phyloP scores from a whole-genome alignment of 176 grass and related monocot species.

The Oryza rufipogon region DNA sequence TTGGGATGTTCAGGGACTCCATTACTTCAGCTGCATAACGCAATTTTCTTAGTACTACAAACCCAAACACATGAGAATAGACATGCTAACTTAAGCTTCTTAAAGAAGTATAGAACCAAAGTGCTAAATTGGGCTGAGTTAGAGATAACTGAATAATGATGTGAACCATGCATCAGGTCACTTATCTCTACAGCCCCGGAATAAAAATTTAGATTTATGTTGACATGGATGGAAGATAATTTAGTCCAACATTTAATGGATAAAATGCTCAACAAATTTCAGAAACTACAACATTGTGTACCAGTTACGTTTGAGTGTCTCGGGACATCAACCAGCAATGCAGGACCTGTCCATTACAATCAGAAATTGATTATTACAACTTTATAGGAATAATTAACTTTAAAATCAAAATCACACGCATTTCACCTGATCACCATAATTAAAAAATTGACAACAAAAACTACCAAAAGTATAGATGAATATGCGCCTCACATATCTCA shows the following conservation, averaged over 20 bases:
- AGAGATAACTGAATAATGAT: background rate
- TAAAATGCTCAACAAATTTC: background rate
- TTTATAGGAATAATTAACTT: background rate
- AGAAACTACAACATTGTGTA: background rate
- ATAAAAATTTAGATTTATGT: background rate
- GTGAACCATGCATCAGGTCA: background rate
- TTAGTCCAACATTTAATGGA: background rate
- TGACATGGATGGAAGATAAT: background rate
- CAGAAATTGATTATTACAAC: background rate
- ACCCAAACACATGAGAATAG: background rate
- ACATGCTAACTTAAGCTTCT: background rate
- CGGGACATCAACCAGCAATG: constrained; percentile 64
- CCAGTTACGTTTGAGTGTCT: constrained; percentile 59
- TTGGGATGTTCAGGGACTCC: constrained; percentile 49
- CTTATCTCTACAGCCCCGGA: background rate
- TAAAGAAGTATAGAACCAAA: constrained; percentile 4
- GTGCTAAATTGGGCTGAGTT: background rate
- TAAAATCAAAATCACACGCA: background rate
- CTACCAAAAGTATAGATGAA: no score
- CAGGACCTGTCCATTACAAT: constrained; percentile 40
- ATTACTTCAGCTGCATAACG: constrained; percentile 56
- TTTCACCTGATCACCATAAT: background rate
- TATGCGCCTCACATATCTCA: background rate
- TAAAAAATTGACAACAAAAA: background rate
- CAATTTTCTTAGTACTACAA: background rate